Evolutionary conservation across 2,329 filamentous ascomycete genomes (phyloP).

Genomic region (Trichoderma pleuroti): DNA sequence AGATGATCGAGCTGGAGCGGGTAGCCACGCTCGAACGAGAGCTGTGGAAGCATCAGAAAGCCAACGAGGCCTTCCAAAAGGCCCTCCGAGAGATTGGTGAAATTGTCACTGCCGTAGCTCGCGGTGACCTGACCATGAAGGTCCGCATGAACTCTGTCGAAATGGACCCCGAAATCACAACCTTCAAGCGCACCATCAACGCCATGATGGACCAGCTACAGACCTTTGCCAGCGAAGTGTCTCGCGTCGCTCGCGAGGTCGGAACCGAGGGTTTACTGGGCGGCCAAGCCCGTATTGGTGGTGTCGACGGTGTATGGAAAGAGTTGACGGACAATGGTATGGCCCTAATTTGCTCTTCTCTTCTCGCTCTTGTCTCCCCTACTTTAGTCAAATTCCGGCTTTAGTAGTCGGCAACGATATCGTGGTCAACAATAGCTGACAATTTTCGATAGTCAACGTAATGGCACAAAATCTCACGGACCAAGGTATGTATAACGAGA

Average conservation of each 20-base stretch:
- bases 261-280: constrained; percentile 92
- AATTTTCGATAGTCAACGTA: constrained; percentile 59
- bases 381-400: not conserved
- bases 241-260: constrained; percentile 89
- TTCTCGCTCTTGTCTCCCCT: not conserved
- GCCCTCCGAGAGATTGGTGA: constrained; percentile 93
- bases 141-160: constrained; percentile 93
- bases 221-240: constrained; percentile 94
- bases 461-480: constrained; percentile 81
- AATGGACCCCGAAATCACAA: constrained; percentile 97
- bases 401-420: not conserved
- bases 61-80: constrained; percentile 98
- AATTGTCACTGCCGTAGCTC: constrained; percentile 93
- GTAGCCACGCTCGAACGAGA: constrained; percentile 89
- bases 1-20: constrained; percentile 76
- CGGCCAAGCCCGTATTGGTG: constrained; percentile 88
- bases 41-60: constrained; percentile 94
- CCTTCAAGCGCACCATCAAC: constrained; percentile 97
- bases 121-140: constrained; percentile 94
- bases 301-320: constrained; percentile 96
- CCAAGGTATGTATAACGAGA: constrained; percentile 48
- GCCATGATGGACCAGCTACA: constrained; percentile 99
- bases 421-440: not conserved
- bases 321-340: constrained; percentile 84
- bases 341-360: not conserved